phyloP scores from a whole-genome alignment of 331 rosid genomes.

The Acacia pycnantha region DNA sequence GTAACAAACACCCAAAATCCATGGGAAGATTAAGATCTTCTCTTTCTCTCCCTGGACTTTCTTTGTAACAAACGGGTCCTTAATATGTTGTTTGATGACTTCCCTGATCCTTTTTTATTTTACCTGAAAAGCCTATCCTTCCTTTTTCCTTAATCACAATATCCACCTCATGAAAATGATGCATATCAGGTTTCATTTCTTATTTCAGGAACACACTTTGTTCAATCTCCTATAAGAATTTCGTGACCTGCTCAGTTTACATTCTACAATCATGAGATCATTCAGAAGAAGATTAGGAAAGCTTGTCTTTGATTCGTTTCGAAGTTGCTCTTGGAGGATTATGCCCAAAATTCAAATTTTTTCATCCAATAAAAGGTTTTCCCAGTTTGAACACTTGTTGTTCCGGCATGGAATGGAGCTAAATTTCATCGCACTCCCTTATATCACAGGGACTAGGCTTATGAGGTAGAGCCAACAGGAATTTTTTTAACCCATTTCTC shows the following conservation, averaged over 20 bases:
- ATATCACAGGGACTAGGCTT: constrained; percentile 29
- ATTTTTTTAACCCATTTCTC: constrained; percentile 19
- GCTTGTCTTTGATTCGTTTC: constrained; percentile 44
- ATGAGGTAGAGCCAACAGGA: constrained; percentile 18
- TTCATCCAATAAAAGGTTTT: constrained; percentile 32
- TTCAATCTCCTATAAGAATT: not conserved
- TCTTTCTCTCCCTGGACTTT: too few relatives aligned
- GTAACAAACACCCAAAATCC: too few relatives aligned
- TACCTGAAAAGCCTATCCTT: not conserved
- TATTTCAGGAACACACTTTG: not conserved
- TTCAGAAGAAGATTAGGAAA: constrained; percentile 37
- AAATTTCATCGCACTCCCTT: constrained; percentile 32
- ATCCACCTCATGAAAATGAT: not conserved
- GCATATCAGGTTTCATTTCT: not conserved
- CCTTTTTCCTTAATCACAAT: not conserved
- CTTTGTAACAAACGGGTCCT: too few relatives aligned
- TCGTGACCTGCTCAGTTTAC: not conserved
- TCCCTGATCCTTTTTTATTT: not conserved
- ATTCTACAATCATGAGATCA: constrained; percentile 40
- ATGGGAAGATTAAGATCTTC: too few relatives aligned
- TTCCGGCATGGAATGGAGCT: constrained; percentile 25
- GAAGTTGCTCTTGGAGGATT: constrained; percentile 40
- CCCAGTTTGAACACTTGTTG: constrained; percentile 27
- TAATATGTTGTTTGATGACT: not conserved
- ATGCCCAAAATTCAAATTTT: constrained; percentile 20